Base-by-base conservation (phyloP, 2,329 filamentous ascomycete genomes). In the Ophiostoma sp. region DNA sequence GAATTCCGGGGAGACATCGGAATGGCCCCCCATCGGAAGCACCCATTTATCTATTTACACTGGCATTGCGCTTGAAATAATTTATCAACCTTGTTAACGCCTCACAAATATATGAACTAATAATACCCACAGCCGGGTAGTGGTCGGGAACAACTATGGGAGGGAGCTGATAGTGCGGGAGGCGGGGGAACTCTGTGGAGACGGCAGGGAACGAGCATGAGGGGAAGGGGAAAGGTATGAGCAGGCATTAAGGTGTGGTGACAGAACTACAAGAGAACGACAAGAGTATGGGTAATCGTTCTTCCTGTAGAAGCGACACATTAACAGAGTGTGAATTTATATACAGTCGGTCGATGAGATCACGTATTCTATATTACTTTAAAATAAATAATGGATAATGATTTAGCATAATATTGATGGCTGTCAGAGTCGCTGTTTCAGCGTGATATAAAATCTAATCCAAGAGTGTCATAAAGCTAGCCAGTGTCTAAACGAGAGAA, bases 151-250 rank as follows among this genome's bases (percentile, higher is more conserved):
- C 15, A 60, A 64, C 33, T 44, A 60, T 35, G 41, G 41, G 31
- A 52, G 41, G 20, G 41, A 33, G 65, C 23, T 39, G 23, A 20
- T 11, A 67, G 11, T 52, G 65, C 69, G 69, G 69, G 69, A 70
- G 52, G 69, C 65, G 69, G 69, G 69, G 65, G 54, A 70, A 70
- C 65, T 70, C 48, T 70, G 39, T 36, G 36, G 69, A 67, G 64
- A 39, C 27, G 17, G 31, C 23, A 57, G 52, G n/a, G 6, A 36
- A 31, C 48, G n/a, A 36, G 54, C 33, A 23, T 68, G 27, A 64
- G 57, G 33, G 11, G n/a, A 44, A 52, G 17, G 67, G 20, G 39
- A 39, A 60, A 17, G 15, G 20, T 4, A 41, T 35, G 36, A 1
- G 27, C 23, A 54, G n/a, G 7, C 8, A 20, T 23, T 23, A 13